Base-by-base conservation (phyloP, 345 rosid genomes). In the Lumnitzera littorea region DNA sequence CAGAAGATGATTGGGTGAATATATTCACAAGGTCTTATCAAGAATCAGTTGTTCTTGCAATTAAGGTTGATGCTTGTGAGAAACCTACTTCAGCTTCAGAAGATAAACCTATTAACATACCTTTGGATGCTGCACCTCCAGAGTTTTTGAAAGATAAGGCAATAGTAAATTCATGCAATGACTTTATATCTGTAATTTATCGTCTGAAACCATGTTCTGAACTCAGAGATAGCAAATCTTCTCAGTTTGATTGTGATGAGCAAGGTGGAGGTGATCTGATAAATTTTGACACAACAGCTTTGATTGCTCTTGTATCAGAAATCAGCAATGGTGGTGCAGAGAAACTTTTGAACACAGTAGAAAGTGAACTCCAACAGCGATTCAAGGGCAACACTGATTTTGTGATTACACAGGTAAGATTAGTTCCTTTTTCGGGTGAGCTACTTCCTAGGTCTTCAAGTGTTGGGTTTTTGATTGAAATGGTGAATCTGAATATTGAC, bases 291-390 rank as follows among this genome's bases (percentile, higher is more conserved):
- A 88, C 99, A 1, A 90, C 97, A 13, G 89, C 96, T 53, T 70
- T 94, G 74, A 66, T 94, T 73, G 91, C 99, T 72, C 61, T 86
- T 15, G 90, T 94, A 20, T 94, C 96, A 6, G 97, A 91, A 57
- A 88, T 94, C 67, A 80, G 86, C 62, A 94, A 94, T 64, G 97
- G 89, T 46, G 80, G 85, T 64, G 77, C 86, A 3, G 74, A 78
- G 57, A 77, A 72, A 62, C 75, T 90, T 57, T 51, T 90, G 71
- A 72, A 67, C 12, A 61, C 60, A 0, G 76, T 82, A 57, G 77
- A 80, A 71, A 57, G 29, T 43, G 80, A 80, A 50, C 49, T 90
- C 78, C 81, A 72, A 63, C 72, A 67, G 48, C 80, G 73, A 64
- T 94, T 94, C 57, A 88, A 94, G 81, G 97, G 96, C 31, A 94